Conservation (phyloP, 495 filamentous ascomycete species). For the Penicillium argentinense region DNA sequence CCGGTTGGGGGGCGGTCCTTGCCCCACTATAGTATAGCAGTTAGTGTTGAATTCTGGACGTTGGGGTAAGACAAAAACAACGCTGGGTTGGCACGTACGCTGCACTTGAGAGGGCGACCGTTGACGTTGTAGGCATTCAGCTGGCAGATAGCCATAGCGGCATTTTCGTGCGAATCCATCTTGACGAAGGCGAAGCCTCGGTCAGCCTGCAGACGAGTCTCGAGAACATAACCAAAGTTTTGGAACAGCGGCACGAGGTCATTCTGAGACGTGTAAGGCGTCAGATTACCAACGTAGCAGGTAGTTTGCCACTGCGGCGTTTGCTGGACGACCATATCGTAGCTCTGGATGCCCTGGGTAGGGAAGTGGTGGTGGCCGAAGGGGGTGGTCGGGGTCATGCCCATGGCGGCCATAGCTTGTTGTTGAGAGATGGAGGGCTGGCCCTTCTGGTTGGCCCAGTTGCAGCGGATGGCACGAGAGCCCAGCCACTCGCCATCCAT, state of each 20-base stretch:
- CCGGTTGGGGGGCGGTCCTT: conserved; percentile 94
- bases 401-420: conserved; percentile 95
- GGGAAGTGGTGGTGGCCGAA: conserved; percentile 98
- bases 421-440: conserved; percentile 98
- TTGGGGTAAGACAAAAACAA: no score
- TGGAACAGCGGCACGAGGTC: conserved; percentile 96
- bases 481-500: conserved; percentile 99
- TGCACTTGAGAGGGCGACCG: conserved; percentile 96
- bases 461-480: conserved; percentile 97
- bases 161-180: conserved; percentile 98
- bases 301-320: conserved; percentile 99
- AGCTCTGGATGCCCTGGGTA: conserved; percentile 93
- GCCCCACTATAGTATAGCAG: conserved; percentile 70
- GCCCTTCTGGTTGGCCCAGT: conserved; percentile 99
- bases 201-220: conserved; percentile 97
- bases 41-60: background rate
- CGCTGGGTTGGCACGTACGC: conserved; percentile 66
- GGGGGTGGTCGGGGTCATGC: conserved; percentile 95
- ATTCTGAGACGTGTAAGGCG: conserved; percentile 94
- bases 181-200: conserved; percentile 98
- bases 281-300: conserved; percentile 97
- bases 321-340: conserved; percentile 95
- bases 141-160: conserved; percentile 97
- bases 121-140: conserved; percentile 97
- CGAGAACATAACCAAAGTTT: conserved; percentile 96